Evolutionary conservation across 2,329 filamentous ascomycete species (phyloP), one percentile per base, ranked within the genome.

Genomic region (Fusarium nurragi): DNA sequence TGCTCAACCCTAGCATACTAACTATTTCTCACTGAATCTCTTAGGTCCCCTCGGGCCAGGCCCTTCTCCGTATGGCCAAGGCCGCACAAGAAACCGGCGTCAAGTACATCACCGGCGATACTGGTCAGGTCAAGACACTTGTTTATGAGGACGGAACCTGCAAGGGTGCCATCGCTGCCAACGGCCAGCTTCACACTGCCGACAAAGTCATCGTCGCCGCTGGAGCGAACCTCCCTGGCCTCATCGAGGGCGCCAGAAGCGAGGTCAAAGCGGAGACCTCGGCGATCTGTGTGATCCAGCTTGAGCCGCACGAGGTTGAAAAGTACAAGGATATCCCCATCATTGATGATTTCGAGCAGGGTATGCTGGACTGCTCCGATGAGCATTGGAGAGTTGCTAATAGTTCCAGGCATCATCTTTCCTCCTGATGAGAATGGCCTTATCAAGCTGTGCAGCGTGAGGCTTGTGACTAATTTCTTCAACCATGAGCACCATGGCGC

Each of bases 221-320:
- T 6, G 89, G 89, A 18, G 88, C 89, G 21, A 90, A 88, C 85
- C 87, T 86, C 11, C 80, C 84, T 1, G 81, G 82, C 16, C 79
- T 92, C 37, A 77, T 91, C 52, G 86, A 90, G 1, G 67, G 67
- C 70, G 79, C 90, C 0, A 82, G 84, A 37, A 87, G 86, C 28
- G 82, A 88, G 41, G 85, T 85, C 36, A 82, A 84, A 47, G 86
- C 88, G 2, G 88, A 87, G 0, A 88, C 87, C 3, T 89, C 91
- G 63, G 81, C 83, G 1, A 76, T 91, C 48, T 85, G 83, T 13
- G 91, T 90, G 74, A 81, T 91, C 64, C 78, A 83, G 61, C 82
- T 92, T 58, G 84, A 84, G 1, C 73, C 81, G 16, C 79, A 82
- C 2, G 88, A 91, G 74, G 80, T 88, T 74, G 75, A 76, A 6